Conservation (phyloP, 768 basidiomycete species). For the Lentinula raphanica region DNA sequence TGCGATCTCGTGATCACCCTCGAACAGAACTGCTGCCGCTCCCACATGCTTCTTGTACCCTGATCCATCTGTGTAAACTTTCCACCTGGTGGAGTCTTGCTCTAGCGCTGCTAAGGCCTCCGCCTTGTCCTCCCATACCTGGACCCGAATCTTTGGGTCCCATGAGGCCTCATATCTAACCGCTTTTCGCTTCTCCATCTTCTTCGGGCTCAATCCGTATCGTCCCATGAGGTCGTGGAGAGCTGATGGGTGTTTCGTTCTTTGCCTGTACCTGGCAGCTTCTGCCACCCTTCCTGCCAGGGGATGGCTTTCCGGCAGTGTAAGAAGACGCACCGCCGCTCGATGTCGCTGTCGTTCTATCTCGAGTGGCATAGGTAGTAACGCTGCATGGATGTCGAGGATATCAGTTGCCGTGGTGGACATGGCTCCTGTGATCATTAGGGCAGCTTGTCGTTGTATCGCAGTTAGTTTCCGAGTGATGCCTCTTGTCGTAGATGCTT, state of each 20-base stretch:
- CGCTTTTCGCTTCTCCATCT: neutral
- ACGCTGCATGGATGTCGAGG: slow-evolving; percentile 7
- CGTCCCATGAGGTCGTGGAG: slow-evolving; percentile 13
- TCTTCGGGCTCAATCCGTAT: neutral
- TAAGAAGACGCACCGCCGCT: slow-evolving; percentile 5
- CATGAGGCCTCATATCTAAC: neutral
- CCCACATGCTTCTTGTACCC: slow-evolving; percentile 6
- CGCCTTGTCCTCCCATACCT: neutral
- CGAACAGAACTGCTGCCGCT: slow-evolving; percentile 1
- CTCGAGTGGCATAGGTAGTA: slow-evolving; percentile 10
- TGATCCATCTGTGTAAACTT: slow-evolving; percentile 14
- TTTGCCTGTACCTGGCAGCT: neutral
- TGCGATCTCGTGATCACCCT: neutral
- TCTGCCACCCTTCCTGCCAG: neutral
- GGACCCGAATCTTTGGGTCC: neutral
- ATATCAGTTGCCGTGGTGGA: slow-evolving; percentile 7
- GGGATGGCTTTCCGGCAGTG: slow-evolving; percentile 7
- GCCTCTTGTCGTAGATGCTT: neutral
- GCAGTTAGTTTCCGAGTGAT: neutral
- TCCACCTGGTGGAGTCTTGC: neutral
- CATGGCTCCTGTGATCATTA: slow-evolving; percentile 9
- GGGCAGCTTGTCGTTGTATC: neutral
- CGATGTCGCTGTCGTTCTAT: slow-evolving; percentile 4
- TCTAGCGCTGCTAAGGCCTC: neutral
- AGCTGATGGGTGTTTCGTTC: slow-evolving; percentile 6